Percentiles rank a stretch among this genome's conserved stretches.
These are phyloP conservation scores for Geotrichum klebahnii DNA, from an alignment of 1,139 yeast species.

Conservation along the genomic window DNA sequence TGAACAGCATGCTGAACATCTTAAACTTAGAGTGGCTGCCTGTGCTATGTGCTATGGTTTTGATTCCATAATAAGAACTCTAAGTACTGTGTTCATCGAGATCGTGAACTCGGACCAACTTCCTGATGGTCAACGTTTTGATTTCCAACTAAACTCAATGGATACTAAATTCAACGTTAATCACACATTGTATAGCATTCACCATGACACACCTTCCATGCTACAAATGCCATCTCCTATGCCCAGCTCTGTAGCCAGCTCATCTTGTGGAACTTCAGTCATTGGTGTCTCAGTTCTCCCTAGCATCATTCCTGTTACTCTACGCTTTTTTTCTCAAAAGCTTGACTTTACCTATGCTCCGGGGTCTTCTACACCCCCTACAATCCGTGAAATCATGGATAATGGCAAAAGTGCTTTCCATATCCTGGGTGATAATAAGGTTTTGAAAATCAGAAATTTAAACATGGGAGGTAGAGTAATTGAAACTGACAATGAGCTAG, in stretches of 20 bases:
- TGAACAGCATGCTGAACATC: conserved; percentile 6
- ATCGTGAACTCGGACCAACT: conserved; percentile 64
- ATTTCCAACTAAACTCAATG: not conserved
- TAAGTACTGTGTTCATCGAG: conserved; percentile 45
- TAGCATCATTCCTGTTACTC: conserved; percentile 43
- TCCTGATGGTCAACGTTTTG: conserved; percentile 15
- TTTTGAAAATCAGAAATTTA: conserved; percentile 37
- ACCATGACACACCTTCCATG: not conserved
- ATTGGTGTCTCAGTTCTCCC: conserved; percentile 16
- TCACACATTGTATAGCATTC: not conserved
- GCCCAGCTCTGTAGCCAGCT: conserved; percentile 6
- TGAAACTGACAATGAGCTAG: conserved; percentile 36
- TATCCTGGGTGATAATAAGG: conserved; percentile 41
- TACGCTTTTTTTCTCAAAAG: conserved; percentile 43
- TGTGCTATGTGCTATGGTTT: conserved; percentile 9
- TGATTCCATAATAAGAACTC: conserved; percentile 8
- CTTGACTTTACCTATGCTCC: conserved; percentile 61
- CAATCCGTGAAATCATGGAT: conserved; percentile 59
- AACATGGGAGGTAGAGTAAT: conserved; percentile 25
- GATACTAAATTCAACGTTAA: not conserved
- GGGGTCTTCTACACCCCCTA: conserved; percentile 62
- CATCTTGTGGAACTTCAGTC: conserved; percentile 11
- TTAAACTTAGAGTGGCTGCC: conserved; percentile 46
- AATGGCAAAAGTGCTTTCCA: conserved; percentile 68
- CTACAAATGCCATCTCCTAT: conserved; percentile 9